Percentiles rank a stretch among this genome's conserved stretches.
These are phyloP conservation scores for Dissophora globulifera DNA, from an alignment of 192 early-diverging fungal genomes.

Conservation along the genomic window DNA sequence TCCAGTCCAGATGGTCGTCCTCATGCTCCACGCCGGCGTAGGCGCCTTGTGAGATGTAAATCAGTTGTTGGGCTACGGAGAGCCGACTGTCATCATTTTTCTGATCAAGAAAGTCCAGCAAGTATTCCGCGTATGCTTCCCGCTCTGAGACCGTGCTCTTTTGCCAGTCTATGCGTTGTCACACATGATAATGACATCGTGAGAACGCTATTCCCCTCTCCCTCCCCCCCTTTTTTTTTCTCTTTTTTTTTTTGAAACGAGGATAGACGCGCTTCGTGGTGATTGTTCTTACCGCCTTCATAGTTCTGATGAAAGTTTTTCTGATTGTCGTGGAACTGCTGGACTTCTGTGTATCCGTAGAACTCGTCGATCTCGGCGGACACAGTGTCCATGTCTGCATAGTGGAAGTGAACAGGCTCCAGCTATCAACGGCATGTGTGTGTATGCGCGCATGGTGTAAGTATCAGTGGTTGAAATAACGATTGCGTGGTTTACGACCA, in stretches of 20 bases:
- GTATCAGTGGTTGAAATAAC: background rate
- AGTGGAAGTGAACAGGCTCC: conserved; percentile 60
- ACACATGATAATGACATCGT: no score
- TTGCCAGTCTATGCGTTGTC: conserved; percentile 54
- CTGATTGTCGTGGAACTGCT: conserved; percentile 55
- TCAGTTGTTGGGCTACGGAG: conserved; percentile 62
- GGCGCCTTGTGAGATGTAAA: conserved; percentile 69
- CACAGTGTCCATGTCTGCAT: conserved; percentile 61
- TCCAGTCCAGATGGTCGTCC: conserved; percentile 64
- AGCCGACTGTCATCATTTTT: conserved; percentile 58
- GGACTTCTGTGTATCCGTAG: conserved; percentile 63
- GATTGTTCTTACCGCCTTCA: conserved; percentile 40
- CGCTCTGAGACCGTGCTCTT: conserved; percentile 52
- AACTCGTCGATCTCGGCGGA: conserved; percentile 69
- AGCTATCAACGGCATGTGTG: no score
- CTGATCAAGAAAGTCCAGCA: conserved; percentile 70
- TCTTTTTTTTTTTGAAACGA: no score
- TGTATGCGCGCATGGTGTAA: background rate
- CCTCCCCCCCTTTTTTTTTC: no score
- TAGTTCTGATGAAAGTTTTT: conserved; percentile 55
- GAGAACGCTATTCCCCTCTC: no score
- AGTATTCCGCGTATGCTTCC: conserved; percentile 57
- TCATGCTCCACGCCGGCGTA: conserved; percentile 33
- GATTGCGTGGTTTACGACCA: no score
- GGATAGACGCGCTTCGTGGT: no score